phyloP scores from a whole-genome alignment of 2,329 filamentous ascomycete genomes.

The Aspergillus hiratsukae region DNA sequence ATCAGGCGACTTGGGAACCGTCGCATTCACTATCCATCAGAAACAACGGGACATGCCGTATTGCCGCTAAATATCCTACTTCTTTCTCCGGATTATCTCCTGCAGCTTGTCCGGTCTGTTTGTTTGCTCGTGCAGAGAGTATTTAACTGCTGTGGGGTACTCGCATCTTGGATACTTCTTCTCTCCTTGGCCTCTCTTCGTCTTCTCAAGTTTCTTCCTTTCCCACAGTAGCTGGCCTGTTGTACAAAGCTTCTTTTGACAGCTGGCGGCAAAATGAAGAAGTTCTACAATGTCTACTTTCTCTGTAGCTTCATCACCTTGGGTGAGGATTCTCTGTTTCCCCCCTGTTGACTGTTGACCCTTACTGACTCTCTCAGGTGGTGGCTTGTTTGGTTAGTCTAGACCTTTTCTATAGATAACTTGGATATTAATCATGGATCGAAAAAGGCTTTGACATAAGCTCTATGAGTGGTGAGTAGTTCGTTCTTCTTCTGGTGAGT shows the following conservation, averaged over 20 bases:
- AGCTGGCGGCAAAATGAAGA: conserved; percentile 12
- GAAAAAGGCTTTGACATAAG: no score
- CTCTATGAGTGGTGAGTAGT: conserved; percentile 32
- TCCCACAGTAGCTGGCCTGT: neutral
- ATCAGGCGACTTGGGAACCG: neutral
- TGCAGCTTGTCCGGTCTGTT: neutral
- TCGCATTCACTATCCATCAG: neutral
- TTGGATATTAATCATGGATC: no score
- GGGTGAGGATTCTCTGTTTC: neutral
- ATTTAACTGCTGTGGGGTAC: neutral
- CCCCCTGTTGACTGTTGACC: no score
- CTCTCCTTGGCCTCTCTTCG: neutral
- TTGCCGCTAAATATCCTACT: neutral
- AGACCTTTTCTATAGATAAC: no score
- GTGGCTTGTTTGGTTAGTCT: conserved; percentile 43
- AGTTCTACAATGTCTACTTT: conserved; percentile 18
- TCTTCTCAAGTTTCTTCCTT: neutral
- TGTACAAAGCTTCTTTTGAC: neutral
- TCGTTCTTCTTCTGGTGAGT: no score
- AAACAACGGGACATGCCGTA: no score
- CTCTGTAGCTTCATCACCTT: conserved; percentile 18
- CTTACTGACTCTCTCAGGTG: conserved; percentile 30
- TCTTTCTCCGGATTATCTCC: neutral
- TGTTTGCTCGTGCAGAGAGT: neutral
- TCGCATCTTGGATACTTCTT: neutral